Base-by-base conservation (phyloP, 2,329 filamentous ascomycete species). In the Hortaea sp. region DNA sequence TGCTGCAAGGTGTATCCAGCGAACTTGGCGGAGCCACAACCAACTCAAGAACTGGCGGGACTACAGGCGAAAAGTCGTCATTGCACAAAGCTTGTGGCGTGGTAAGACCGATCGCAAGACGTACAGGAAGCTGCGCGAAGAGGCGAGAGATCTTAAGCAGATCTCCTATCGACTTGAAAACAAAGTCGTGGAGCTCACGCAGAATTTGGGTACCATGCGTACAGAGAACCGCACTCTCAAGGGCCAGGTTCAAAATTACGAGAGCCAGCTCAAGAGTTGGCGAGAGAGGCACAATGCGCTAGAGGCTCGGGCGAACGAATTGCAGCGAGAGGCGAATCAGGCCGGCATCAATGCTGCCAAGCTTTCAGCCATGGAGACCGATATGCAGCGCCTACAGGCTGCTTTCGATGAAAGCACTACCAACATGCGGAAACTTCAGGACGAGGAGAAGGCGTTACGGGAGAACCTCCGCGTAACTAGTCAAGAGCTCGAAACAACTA, bases 101-200 rank as follows among this genome's bases (percentile, higher is more conserved):
- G 90, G 89, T 64, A 89, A 79, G 67, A 63, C 69, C 53, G 90
- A 92, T 46, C 81, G 92, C 55, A 79, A 76, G 55, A 82, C 79
- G 42, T 98, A 98, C 76, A 97, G 95, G 79, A 81, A 74, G 57
- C 72, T 94, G 51, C 87, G 92, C 56, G 89, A 95, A 68, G 92
- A 98, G 69, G 92, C 92, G 54, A 85, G 92, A 63, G 94, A 98
- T 72, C 79, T 98, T 66, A 97, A 97, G 76, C 90, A 97, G 69
- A 98, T 98, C 57, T 97, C 92, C 2, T 98, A 98, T 76, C 97
- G 95, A 74, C 74, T 98, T 59, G 92, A 98, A 68, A 97, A 98
- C 77, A 98, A 98, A 80, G 92, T 98, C 52, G 88, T 98, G 52
- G 92, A 98, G 71, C 78, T 98, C 61, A 98, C 92, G 1, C 92